Conservation (phyloP, 495 filamentous ascomycete species). For the Talaromyces thailandensis region DNA sequence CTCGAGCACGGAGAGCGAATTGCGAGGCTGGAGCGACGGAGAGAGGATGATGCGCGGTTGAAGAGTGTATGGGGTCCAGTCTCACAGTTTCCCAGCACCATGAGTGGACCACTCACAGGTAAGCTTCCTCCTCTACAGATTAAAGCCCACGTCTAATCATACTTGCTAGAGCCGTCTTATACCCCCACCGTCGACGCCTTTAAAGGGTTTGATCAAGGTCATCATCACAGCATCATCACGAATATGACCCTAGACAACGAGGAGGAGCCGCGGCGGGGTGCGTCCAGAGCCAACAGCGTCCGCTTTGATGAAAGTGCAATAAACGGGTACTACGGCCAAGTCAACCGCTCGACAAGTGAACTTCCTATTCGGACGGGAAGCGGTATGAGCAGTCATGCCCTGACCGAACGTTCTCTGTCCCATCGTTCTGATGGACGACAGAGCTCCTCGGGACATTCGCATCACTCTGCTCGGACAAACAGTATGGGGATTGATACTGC, state of each 20-base stretch:
- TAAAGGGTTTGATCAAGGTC: slow-evolving; percentile 76
- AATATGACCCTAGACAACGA: slow-evolving; percentile 77
- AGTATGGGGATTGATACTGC: slow-evolving; percentile 69
- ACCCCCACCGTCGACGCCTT: slow-evolving; percentile 62
- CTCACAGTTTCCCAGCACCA: slow-evolving; percentile 71
- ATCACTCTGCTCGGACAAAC: slow-evolving; percentile 72
- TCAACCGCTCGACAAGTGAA: slow-evolving; percentile 70
- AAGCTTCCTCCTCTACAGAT: slow-evolving; percentile 9
- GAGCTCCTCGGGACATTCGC: slow-evolving; percentile 80
- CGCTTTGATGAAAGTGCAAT: slow-evolving; percentile 97
- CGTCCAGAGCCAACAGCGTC: slow-evolving; percentile 93
- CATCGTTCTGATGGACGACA: slow-evolving; percentile 96
- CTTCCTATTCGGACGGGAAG: slow-evolving; percentile 70
- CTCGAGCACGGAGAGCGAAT: slow-evolving; percentile 75
- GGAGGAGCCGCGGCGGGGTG: slow-evolving; percentile 84
- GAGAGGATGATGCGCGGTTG: slow-evolving; percentile 71
- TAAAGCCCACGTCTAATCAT: not conserved
- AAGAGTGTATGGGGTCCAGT: slow-evolving; percentile 76
- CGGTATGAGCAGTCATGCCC: slow-evolving; percentile 69
- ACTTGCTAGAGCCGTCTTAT: slow-evolving; percentile 6
- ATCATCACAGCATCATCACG: slow-evolving; percentile 58
- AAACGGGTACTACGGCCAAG: slow-evolving; percentile 80
- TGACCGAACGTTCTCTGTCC: slow-evolving; percentile 83
- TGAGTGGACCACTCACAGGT: slow-evolving; percentile 68
- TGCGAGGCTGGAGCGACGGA: slow-evolving; percentile 67